Percentiles rank a stretch among this genome's conserved stretches.
phyloP scores from a whole-genome alignment of 2,329 filamentous ascomycete species.

The Clarireedia hainanense region DNA sequence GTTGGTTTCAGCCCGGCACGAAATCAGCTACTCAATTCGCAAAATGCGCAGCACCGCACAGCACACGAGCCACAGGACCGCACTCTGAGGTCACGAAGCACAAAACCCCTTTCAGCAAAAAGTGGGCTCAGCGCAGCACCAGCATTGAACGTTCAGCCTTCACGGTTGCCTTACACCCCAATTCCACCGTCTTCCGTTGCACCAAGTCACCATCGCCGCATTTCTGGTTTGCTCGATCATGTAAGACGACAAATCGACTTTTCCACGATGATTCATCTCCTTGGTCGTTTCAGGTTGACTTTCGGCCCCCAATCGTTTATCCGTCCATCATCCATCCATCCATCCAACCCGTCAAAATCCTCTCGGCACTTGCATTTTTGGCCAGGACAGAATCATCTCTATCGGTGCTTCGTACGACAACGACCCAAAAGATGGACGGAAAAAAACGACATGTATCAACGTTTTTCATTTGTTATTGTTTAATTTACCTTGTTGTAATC shows the following conservation, averaged over 20 bases:
- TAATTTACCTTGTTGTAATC: too few relatives aligned
- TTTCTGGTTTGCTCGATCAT: slow-evolving; percentile 6
- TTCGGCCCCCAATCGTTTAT: background rate
- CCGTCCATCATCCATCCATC: background rate
- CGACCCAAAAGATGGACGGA: too few relatives aligned
- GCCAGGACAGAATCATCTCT: too few relatives aligned
- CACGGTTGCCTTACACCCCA: slow-evolving; percentile 2
- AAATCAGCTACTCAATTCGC: background rate
- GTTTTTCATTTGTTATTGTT: too few relatives aligned
- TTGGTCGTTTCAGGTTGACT: background rate
- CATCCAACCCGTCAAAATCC: background rate
- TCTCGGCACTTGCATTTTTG: too few relatives aligned
- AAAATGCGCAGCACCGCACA: background rate
- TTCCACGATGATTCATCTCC: background rate
- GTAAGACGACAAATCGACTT: slow-evolving; percentile 6
- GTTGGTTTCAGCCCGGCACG: background rate
- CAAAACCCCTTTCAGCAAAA: background rate
- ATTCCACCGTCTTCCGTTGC: background rate
- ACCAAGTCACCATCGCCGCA: background rate
- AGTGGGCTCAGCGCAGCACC: slow-evolving; percentile 7
- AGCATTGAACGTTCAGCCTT: slow-evolving; percentile 4
- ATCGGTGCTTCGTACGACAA: too few relatives aligned
- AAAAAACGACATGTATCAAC: too few relatives aligned
- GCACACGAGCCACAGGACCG: background rate
- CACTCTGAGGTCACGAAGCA: background rate